Conservation (phyloP, 441 rosid genomes). For the Cnidoscolus chayamansa region DNA sequence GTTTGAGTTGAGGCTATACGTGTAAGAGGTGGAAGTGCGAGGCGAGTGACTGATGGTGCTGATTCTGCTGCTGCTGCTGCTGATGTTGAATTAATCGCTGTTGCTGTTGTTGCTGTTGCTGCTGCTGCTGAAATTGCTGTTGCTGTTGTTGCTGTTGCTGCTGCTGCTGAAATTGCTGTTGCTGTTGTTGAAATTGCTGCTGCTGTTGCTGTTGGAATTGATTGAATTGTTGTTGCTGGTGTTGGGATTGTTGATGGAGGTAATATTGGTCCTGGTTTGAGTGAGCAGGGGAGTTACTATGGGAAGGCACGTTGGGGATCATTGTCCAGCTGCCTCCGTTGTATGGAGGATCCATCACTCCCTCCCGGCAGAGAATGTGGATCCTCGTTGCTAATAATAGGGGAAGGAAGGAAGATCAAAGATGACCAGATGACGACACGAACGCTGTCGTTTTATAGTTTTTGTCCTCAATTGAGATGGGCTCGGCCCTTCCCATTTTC, state of each 20-base stretch:
- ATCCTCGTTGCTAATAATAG: neutral
- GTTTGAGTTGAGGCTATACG: slow-evolving; percentile 26
- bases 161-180: slow-evolving; percentile 20
- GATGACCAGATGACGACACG: neutral
- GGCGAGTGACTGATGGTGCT: slow-evolving; percentile 80
- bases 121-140: slow-evolving; percentile 7
- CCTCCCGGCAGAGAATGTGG: neutral
- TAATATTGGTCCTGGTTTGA: slow-evolving; percentile 64
- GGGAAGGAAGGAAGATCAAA: too few relatives aligned
- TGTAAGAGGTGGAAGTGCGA: slow-evolving; percentile 80
- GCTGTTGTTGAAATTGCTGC: slow-evolving; percentile 34
- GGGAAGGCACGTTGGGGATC: slow-evolving; percentile 57
- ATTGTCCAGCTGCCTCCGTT: slow-evolving; percentile 60
- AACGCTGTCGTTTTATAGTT: neutral
- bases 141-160: slow-evolving; percentile 28
- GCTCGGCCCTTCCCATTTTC: too few relatives aligned
- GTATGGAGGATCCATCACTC: slow-evolving; percentile 45
- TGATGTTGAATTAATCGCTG: slow-evolving; percentile 26
- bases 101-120: slow-evolving; percentile 27
- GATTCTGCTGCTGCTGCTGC: slow-evolving; percentile 43
- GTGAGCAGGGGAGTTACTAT: slow-evolving; percentile 54
- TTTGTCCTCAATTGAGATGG: too few relatives aligned
- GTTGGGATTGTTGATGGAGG: slow-evolving; percentile 35
- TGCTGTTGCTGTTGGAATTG: slow-evolving; percentile 35
- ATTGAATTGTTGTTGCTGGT: slow-evolving; percentile 32